Conservation (phyloP, 371 early-diverging fungal species). For the Circinella minor region DNA sequence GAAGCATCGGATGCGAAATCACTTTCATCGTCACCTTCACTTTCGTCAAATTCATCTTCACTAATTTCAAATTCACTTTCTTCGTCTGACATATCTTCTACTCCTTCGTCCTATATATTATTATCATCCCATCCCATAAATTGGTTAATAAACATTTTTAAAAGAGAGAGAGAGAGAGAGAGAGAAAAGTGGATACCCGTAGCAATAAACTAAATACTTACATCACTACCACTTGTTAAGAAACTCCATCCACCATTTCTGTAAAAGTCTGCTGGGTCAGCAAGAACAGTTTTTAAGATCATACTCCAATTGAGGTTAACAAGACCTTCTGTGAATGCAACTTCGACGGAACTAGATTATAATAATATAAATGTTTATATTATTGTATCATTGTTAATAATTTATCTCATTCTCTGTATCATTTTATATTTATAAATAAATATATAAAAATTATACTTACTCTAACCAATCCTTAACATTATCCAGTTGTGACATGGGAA, state of each 20-base stretch:
- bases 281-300: slow-evolving; percentile 98
- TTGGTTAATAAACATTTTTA: background rate
- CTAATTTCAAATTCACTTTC: slow-evolving; percentile 69
- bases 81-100: slow-evolving; percentile 58
- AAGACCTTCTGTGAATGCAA: slow-evolving; percentile 96
- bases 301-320: slow-evolving; percentile 98
- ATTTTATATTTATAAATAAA: too few species aligned
- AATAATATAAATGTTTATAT: too few species aligned
- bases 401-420: background rate
- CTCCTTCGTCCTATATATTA: slow-evolving; percentile 39
- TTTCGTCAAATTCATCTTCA: slow-evolving; percentile 53
- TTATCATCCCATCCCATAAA: background rate
- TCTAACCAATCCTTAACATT: slow-evolving; percentile 99
- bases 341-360: slow-evolving; percentile 80
- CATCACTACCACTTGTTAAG: slow-evolving; percentile 77
- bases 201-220: slow-evolving; percentile 19
- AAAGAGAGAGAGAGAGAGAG: background rate
- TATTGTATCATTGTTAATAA: background rate
- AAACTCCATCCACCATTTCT: slow-evolving; percentile 97
- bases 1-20: slow-evolving; percentile 72
- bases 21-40: slow-evolving; percentile 73
- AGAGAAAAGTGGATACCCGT: too few species aligned
- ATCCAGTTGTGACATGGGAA: slow-evolving; percentile 94
- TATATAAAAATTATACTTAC: slow-evolving; percentile 43
- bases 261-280: slow-evolving; percentile 97